Percentiles rank a stretch among this genome's conserved stretches.
These are phyloP conservation scores for Termitomyces sp. DNA, from an alignment of 768 basidiomycete species.

Conservation along the genomic window DNA sequence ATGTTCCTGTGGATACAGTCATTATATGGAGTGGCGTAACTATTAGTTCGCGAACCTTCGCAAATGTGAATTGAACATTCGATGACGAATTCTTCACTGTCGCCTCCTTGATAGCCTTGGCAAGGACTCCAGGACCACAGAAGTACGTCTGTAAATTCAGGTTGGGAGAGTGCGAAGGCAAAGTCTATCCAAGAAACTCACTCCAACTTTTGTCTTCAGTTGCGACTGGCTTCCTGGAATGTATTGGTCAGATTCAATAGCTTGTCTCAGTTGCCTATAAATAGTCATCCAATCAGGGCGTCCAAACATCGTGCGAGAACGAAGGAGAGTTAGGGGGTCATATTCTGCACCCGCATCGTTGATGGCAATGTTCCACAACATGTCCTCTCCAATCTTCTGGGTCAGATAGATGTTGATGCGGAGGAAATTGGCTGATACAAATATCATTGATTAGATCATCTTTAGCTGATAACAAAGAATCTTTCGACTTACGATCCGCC, in stretches of 20 bases:
- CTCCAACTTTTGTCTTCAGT: conserved; percentile 79
- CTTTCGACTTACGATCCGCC: conserved; percentile 66
- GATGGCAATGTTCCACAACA: conserved; percentile 89
- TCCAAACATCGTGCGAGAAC: conserved; percentile 86
- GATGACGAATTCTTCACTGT: conserved; percentile 49
- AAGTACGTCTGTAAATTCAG: conserved; percentile 65
- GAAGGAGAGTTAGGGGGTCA: conserved; percentile 85
- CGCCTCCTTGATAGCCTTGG: conserved; percentile 73
- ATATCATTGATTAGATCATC: conserved; percentile 9
- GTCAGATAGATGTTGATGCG: conserved; percentile 91
- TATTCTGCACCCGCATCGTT: conserved; percentile 83
- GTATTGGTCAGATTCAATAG: conserved; percentile 80
- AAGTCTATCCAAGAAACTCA: conserved; percentile 31
- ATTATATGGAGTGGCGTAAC: not conserved
- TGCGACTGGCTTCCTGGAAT: conserved; percentile 74
- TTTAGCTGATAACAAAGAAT: not conserved
- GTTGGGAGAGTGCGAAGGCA: conserved; percentile 5
- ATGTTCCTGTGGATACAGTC: conserved; percentile 20
- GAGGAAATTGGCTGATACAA: conserved; percentile 72
- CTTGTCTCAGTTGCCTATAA: conserved; percentile 67
- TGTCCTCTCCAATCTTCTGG: conserved; percentile 78
- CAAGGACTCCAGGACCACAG: conserved; percentile 77
- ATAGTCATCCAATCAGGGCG: conserved; percentile 87
- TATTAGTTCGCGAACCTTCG: conserved; percentile 46
- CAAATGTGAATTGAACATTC: conserved; percentile 71